A percentile compares a stretch with the other conserved stretches of the same genome.
Conservation (phyloP, 1,139 yeast species). For the Sugiyamaella grinbergsii region DNA sequence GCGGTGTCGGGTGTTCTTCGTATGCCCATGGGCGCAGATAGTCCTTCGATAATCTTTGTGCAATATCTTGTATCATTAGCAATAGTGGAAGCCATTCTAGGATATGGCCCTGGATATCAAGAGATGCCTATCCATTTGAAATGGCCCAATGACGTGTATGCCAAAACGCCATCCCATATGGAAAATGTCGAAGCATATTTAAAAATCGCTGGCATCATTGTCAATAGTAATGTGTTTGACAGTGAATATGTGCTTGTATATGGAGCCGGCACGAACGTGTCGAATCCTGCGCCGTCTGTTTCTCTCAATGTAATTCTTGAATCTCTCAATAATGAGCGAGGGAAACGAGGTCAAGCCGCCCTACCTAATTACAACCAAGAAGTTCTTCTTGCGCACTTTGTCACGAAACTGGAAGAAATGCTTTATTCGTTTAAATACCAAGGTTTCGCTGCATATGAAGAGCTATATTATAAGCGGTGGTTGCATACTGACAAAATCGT, state of each 20-base stretch:
- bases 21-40: conserved; percentile 48
- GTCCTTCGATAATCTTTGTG: conserved; percentile 60
- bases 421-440: conserved; percentile 57
- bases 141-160: conserved; percentile 97
- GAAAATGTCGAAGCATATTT: conserved; percentile 56
- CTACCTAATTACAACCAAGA: conserved; percentile 60
- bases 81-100: conserved; percentile 70
- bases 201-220: conserved; percentile 83
- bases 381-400: conserved; percentile 64
- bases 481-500: conserved; percentile 74
- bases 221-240: conserved; percentile 68
- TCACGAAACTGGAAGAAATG: conserved; percentile 65
- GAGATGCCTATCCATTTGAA: conserved; percentile 79
- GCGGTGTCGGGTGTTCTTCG: conserved; percentile 76
- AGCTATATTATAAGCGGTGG: conserved; percentile 82
- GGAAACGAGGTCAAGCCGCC: conserved; percentile 44
- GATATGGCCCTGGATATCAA: conserved; percentile 67
- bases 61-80: conserved; percentile 89
- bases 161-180: conserved; percentile 56
- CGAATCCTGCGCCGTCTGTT: conserved; percentile 88
- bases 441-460: conserved; percentile 72
- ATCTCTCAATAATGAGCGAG: conserved; percentile 54
- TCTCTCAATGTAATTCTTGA: conserved; percentile 73
- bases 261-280: conserved; percentile 87
- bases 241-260: conserved; percentile 61